These are phyloP conservation scores for Sugiyamaella novakii DNA, from an alignment of 1,139 yeast genomes.

Conservation along the genomic window DNA sequence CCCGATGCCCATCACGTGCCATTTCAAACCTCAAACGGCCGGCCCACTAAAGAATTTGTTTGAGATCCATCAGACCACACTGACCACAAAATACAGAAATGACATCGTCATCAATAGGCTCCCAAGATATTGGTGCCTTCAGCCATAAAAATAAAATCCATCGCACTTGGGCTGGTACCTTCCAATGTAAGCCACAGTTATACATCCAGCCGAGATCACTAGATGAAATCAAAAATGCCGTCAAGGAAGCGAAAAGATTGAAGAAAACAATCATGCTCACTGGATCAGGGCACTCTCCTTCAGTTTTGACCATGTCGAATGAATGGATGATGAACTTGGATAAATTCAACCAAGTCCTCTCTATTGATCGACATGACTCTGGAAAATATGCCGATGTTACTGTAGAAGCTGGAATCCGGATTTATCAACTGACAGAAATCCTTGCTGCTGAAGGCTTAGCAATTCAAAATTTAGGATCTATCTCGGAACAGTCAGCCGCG, in stretches of 20 bases:
- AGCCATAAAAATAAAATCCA: slow-evolving; percentile 41
- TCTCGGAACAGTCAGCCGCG: slow-evolving; percentile 90
- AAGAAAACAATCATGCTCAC: slow-evolving; percentile 77
- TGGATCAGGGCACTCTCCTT: slow-evolving; percentile 96
- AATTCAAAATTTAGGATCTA: slow-evolving; percentile 89
- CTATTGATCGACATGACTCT: slow-evolving; percentile 45
- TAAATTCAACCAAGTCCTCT: slow-evolving; percentile 56
- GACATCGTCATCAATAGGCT: no score
- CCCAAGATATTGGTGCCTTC: no score
- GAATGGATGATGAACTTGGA: slow-evolving; percentile 93
- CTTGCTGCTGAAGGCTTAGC: slow-evolving; percentile 70
- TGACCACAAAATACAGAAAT: no score
- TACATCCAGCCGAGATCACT: slow-evolving; percentile 72
- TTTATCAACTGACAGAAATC: slow-evolving; percentile 73
- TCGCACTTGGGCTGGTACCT: slow-evolving; percentile 92
- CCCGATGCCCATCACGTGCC: no score
- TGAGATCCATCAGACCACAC: no score
- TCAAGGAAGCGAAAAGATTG: slow-evolving; percentile 61
- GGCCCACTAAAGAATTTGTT: no score
- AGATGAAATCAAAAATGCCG: slow-evolving; percentile 65
- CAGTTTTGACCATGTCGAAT: slow-evolving; percentile 81
- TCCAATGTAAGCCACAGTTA: slow-evolving; percentile 70
- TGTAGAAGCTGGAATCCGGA: slow-evolving; percentile 87
- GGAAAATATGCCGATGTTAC: slow-evolving; percentile 83
- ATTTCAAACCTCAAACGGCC: no score